A percentile compares a stretch with the other conserved stretches of the same genome.
Evolutionary conservation across 2,329 filamentous ascomycete genomes (phyloP).

Genomic region (Neodidymelliopsis sp.): DNA sequence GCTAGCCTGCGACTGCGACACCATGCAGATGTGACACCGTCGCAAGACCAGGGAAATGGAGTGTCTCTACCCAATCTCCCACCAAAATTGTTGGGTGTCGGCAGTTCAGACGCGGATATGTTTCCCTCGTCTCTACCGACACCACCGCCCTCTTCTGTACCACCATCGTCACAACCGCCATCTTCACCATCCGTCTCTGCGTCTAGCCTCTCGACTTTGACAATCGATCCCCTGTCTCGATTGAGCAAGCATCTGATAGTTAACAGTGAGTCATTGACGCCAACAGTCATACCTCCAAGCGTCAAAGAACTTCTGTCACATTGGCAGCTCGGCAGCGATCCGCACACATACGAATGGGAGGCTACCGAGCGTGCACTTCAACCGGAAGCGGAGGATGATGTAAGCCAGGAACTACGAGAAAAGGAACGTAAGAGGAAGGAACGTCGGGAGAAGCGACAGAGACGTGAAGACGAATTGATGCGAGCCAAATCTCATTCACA

Average conservation of each 20-base stretch:
- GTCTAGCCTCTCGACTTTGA: neutral
- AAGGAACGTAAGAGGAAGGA: constrained; percentile 51
- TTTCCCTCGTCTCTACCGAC: constrained; percentile 26
- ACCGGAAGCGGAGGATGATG: constrained; percentile 42
- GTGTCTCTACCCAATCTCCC: constrained; percentile 30
- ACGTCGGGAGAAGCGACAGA: constrained; percentile 50
- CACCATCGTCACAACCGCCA: constrained; percentile 23
- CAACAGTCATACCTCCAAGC: constrained; percentile 36
- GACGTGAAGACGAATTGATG: constrained; percentile 46
- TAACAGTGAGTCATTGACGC: constrained; percentile 23
- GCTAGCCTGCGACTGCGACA: constrained; percentile 37
- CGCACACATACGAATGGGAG: constrained; percentile 52
- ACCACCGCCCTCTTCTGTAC: constrained; percentile 21
- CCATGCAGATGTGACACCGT: constrained; percentile 16
- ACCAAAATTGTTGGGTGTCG: constrained; percentile 21
- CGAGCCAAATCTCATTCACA: constrained; percentile 21
- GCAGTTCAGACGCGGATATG: neutral
- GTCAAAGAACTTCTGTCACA: constrained; percentile 51
- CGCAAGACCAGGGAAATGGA: constrained; percentile 21
- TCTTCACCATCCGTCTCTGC: constrained; percentile 14
- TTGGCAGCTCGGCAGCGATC: constrained; percentile 51
- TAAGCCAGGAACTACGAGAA: constrained; percentile 47
- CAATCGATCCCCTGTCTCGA: constrained; percentile 34
- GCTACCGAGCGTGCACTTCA: constrained; percentile 38
- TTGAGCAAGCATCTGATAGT: constrained; percentile 50